phyloP scores from a whole-genome alignment of 768 basidiomycete species.

The Psilocybe sp. region DNA sequence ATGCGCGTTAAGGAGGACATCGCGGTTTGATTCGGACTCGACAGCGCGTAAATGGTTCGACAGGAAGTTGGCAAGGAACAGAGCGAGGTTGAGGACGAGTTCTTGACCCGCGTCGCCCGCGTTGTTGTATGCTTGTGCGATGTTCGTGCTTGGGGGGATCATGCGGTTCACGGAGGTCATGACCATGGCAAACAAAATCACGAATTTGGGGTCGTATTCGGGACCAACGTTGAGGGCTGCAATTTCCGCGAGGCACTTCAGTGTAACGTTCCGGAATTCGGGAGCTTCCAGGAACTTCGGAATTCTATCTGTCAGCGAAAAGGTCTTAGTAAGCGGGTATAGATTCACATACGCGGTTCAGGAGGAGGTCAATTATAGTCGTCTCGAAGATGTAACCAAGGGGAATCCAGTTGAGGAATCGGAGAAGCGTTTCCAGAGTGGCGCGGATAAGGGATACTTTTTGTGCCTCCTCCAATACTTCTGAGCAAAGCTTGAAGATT shows the following conservation, averaged over 20 bases:
- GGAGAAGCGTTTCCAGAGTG: conserved; percentile 89
- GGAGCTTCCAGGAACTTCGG: conserved; percentile 91
- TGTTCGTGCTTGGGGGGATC: conserved; percentile 94
- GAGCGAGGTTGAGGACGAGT: conserved; percentile 91
- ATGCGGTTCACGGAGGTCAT: conserved; percentile 97
- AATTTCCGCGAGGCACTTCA: conserved; percentile 96
- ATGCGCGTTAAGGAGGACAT: conserved; percentile 94
- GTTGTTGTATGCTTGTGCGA: conserved; percentile 86
- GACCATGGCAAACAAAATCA: conserved; percentile 95
- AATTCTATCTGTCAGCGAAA: conserved; percentile 8
- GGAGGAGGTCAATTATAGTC: conserved; percentile 89
- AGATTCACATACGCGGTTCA: conserved; percentile 71
- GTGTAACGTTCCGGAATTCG: conserved; percentile 95
- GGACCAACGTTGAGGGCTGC: conserved; percentile 91
- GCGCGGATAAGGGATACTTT: conserved; percentile 93
- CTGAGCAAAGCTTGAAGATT: conserved; percentile 96
- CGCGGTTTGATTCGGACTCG: conserved; percentile 86
- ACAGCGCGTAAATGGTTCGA: conserved; percentile 91
- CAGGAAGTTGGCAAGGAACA: conserved; percentile 98
- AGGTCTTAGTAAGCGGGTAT: neutral
- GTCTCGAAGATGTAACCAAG: conserved; percentile 99
- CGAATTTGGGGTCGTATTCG: conserved; percentile 98
- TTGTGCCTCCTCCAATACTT: conserved; percentile 95
- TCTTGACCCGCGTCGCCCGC: conserved; percentile 94
- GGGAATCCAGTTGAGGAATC: conserved; percentile 99